Base-by-base conservation (phyloP, 352 stramenopile genomes). In the Globisporangium cylindrosporum region DNA sequence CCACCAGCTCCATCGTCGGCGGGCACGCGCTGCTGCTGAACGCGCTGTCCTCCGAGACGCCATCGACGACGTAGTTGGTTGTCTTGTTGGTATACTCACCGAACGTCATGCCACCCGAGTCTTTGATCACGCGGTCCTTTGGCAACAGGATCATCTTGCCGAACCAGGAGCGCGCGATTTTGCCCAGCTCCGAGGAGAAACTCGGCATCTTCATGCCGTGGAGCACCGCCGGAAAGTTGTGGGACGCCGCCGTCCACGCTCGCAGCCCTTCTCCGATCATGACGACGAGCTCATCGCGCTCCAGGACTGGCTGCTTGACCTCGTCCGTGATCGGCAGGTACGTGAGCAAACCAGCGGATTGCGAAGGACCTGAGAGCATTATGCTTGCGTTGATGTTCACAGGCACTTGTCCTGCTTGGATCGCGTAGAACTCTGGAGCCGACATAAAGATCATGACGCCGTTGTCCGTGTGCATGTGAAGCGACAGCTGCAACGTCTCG, bases 401-500 rank as follows among this genome's bases (percentile, higher is more conserved):
- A 7, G 53, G 24, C 9, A 12, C 25, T 18, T 36, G 53, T 12
- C 25, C 53, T 8, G 25, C 53, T 38, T 59, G 53, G 22, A 59
- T 36, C 25, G 59, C 53, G 60, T 72, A 72, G 69, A 72, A 75
- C 34, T 54, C 55, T 18, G 69, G 69, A 3, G 53, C 60, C 10
- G 69, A 66, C 60, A 70, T 75, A 27, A 75, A 64, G 46, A 75
- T 70, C 38, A 69, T 59, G 20, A 75, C 20, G 15, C 69, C 69
- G 32, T 72, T 71, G 69, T 75, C 69, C 55, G 64, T 69, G 66
- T 75, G 69, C 29, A 75, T 18, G n/a, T 72, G 58, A 1, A 75
- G 60, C 6, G 56, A 68, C 24, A 77, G 38, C 38, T 46, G 38
- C 38, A 15, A 67, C 46, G 62, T 59, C 6, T 34, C 15, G 1